A percentile compares a stretch with the other conserved stretches of the same genome.
These are phyloP conservation scores for Fusarium robinianum DNA, from an alignment of 2,329 filamentous ascomycete species.

Conservation along the genomic window DNA sequence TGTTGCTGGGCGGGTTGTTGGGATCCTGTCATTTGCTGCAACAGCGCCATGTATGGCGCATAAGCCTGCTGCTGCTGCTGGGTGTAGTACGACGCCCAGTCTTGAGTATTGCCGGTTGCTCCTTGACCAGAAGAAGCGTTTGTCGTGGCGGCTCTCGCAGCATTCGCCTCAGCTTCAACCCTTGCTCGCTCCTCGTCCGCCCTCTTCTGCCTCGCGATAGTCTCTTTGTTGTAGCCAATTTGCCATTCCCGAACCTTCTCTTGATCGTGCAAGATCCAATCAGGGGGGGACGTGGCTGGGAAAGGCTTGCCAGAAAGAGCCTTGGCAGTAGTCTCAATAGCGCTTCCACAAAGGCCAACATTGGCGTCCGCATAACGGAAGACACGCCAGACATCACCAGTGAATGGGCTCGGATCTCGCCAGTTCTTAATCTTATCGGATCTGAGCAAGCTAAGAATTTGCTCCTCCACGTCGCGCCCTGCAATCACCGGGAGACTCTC, in stretches of 20 bases:
- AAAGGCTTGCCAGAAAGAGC: slow-evolving; percentile 52
- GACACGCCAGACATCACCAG: slow-evolving; percentile 39
- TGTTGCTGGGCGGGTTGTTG: slow-evolving; percentile 22
- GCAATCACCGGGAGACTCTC: slow-evolving; percentile 39
- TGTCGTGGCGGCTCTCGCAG: slow-evolving; percentile 32
- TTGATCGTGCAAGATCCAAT: slow-evolving; percentile 54
- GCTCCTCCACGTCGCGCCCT: slow-evolving; percentile 46
- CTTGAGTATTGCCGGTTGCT: slow-evolving; percentile 37
- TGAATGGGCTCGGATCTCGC: slow-evolving; percentile 47
- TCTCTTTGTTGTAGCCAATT: slow-evolving; percentile 51
- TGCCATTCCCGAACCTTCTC: slow-evolving; percentile 58
- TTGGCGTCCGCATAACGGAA: slow-evolving; percentile 50
- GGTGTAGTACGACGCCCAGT: slow-evolving; percentile 49
- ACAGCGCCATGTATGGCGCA: slow-evolving; percentile 48
- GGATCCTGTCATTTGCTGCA: slow-evolving; percentile 47
- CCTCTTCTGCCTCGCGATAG: slow-evolving; percentile 45
- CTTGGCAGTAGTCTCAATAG: slow-evolving; percentile 49
- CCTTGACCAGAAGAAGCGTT: slow-evolving; percentile 24
- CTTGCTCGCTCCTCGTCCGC: slow-evolving; percentile 46
- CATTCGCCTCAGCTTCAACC: slow-evolving; percentile 41
- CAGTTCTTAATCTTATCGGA: slow-evolving; percentile 52
- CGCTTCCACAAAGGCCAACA: slow-evolving; percentile 49
- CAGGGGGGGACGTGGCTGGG: slow-evolving; percentile 56
- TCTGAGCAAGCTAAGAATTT: slow-evolving; percentile 49
- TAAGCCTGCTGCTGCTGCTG: slow-evolving; percentile 49